Base-by-base conservation (phyloP, 164 flowering plant species). In the Magnolia kwangsiensis region DNA sequence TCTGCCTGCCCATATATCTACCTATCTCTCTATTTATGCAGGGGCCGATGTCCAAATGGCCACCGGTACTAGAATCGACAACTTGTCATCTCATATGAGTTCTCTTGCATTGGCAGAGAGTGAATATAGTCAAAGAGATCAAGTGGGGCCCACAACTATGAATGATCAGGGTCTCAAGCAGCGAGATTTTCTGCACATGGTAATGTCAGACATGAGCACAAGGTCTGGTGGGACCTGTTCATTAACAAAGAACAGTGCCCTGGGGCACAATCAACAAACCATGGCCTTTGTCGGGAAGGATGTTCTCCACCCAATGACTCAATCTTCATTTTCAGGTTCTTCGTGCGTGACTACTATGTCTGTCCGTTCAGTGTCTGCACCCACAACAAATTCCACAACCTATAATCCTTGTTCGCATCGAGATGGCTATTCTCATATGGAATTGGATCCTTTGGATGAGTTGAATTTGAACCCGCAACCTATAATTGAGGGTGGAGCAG, bases 91-190 rank as follows among this genome's bases (percentile, higher is more conserved):
- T 92, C 87, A 90, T 86, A 69, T 90, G 84, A 78, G 81, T 90
- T 88, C 89, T 85, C 92, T 92, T 92, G 84, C 90, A 82, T 90
- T 91, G 87, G 82, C 96, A 92, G 98, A 92, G 79, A 87, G 84
- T 83, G 92, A 86, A 51, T 85, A 85, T 88, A 87, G 82, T 74
- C 78, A 70, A 31, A 81, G 78, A 77, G 88, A 83, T 83, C 89
- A 74, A 77, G 82, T 64, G 2, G 92, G 86, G 65, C 76, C 73
- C 18, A 76, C 87, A 51, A 77, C 84, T 71, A 74, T 78, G 49
- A 73, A 71, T 71, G 77, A 76, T 76, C 84, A 84, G 49, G 90
- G 87, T 27, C 18, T 70, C 71, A 87, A 82, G 81, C 87, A 85
- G 13, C 84, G 59, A 27, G 80, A 76, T 45, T 51, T 78, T 61